Conservation (phyloP, 2,329 filamentous ascomycete species). For the Nemania sp. region DNA sequence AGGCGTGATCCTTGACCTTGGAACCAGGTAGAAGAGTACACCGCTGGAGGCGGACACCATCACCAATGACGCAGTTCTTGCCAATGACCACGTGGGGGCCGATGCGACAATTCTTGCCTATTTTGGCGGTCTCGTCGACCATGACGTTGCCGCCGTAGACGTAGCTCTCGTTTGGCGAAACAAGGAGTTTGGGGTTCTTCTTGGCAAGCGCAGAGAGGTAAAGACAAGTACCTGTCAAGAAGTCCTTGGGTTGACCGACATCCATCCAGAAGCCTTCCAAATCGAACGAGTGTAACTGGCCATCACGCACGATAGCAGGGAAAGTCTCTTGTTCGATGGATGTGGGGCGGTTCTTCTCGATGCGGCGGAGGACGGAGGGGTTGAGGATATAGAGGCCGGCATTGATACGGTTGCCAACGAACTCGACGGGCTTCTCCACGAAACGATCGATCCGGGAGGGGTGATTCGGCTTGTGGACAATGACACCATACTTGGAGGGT, state of each 20-base stretch:
- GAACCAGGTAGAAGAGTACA: constrained; percentile 86
- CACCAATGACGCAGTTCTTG: constrained; percentile 87
- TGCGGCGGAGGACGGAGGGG: constrained; percentile 85
- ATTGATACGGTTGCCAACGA: constrained; percentile 98
- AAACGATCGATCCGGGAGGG: constrained; percentile 94
- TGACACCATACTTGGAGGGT: constrained; percentile 97
- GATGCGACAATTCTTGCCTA: constrained; percentile 98
- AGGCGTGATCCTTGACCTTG: constrained; percentile 98
- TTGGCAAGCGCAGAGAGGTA: constrained; percentile 93
- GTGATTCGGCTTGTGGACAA: constrained; percentile 95
- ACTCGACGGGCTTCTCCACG: constrained; percentile 98
- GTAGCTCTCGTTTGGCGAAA: constrained; percentile 72
- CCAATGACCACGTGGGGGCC: constrained; percentile 97
- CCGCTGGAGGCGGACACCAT: constrained; percentile 91
- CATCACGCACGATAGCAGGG: constrained; percentile 88
- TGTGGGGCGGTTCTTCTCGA: constrained; percentile 87
- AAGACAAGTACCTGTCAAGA: constrained; percentile 92
- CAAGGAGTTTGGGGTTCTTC: constrained; percentile 84
- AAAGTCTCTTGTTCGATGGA: constrained; percentile 99
- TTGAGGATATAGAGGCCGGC: constrained; percentile 98
- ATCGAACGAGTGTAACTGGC: constrained; percentile 92
- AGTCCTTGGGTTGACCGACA: constrained; percentile 97
- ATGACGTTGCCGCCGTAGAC: constrained; percentile 95
- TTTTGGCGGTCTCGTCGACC: constrained; percentile 91
- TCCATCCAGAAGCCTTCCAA: constrained; percentile 99